Conservation (phyloP, 768 basidiomycete species). For the Boletus vermiculosoides region DNA sequence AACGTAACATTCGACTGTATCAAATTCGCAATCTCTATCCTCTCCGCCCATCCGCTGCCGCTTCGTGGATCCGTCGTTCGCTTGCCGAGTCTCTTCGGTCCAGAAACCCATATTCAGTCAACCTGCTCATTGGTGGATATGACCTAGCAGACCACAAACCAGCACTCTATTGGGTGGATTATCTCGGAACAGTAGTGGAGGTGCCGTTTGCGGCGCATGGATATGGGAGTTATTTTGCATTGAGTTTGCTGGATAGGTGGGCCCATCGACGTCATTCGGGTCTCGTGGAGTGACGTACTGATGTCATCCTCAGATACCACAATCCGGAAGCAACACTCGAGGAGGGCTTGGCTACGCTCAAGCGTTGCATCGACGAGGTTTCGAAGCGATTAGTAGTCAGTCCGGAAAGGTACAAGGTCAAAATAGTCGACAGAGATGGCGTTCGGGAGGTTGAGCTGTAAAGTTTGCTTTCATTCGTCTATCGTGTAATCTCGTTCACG, state of each 20-base stretch:
- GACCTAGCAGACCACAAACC: constrained; percentile 74
- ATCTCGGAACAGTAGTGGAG: constrained; percentile 83
- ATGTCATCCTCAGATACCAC: constrained; percentile 64
- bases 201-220: constrained; percentile 96
- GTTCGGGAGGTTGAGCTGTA: constrained; percentile 76
- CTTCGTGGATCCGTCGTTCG: constrained; percentile 91
- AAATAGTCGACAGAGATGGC: constrained; percentile 91
- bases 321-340: constrained; percentile 82
- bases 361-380: constrained; percentile 87
- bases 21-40: constrained; percentile 92
- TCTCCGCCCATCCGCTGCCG: constrained; percentile 86
- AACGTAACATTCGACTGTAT: constrained; percentile 93
- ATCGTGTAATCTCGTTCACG: constrained; percentile 6
- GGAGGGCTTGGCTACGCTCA: constrained; percentile 81
- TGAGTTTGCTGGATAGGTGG: constrained; percentile 89
- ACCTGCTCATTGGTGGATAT: constrained; percentile 90
- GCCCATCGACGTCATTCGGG: constrained; percentile 13
- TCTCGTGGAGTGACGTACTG: background rate
- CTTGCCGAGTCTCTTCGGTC: constrained; percentile 90
- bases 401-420: constrained; percentile 82
- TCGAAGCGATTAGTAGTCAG: constrained; percentile 78
- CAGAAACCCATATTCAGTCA: constrained; percentile 84
- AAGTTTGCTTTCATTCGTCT: background rate
- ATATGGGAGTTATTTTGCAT: constrained; percentile 88
- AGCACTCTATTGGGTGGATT: constrained; percentile 93